Percentiles rank a stretch among this genome's conserved stretches.
These are phyloP conservation scores for Trichophaea hybrida DNA, from an alignment of 2,329 filamentous ascomycete genomes.

Conservation along the genomic window DNA sequence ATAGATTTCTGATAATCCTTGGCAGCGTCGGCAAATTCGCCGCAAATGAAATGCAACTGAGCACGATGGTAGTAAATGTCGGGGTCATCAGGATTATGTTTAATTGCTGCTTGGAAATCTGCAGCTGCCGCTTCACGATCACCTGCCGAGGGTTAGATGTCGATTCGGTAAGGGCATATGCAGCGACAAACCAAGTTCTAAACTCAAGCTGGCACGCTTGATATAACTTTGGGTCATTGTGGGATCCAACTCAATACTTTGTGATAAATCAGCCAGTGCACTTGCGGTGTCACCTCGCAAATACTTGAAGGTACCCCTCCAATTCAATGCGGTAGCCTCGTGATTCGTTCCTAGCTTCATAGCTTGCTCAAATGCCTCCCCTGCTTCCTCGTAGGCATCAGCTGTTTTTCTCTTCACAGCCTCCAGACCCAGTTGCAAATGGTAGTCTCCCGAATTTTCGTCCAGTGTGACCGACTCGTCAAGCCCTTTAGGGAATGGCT, in stretches of 20 bases:
- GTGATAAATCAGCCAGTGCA: slow-evolving; percentile 73
- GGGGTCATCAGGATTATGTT: slow-evolving; percentile 74
- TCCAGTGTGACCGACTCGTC: slow-evolving; percentile 66
- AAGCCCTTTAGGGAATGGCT: slow-evolving; percentile 63
- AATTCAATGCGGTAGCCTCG: slow-evolving; percentile 87
- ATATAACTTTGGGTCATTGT: slow-evolving; percentile 91
- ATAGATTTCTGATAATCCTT: slow-evolving; percentile 99
- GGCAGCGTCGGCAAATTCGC: slow-evolving; percentile 80
- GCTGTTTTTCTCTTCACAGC: slow-evolving; percentile 74
- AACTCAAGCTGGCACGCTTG: slow-evolving; percentile 94
- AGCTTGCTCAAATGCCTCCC: slow-evolving; percentile 72
- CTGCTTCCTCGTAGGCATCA: slow-evolving; percentile 82
- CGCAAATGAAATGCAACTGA: slow-evolving; percentile 94
- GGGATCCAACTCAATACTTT: slow-evolving; percentile 81
- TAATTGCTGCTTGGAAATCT: slow-evolving; percentile 68
- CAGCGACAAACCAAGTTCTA: slow-evolving; percentile 60
- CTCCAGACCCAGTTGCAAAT: slow-evolving; percentile 69
- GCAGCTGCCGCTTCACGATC: slow-evolving; percentile 72
- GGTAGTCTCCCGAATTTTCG: slow-evolving; percentile 66
- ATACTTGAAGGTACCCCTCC: slow-evolving; percentile 91
- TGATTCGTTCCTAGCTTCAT: slow-evolving; percentile 67
- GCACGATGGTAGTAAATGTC: slow-evolving; percentile 99
- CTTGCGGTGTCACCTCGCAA: slow-evolving; percentile 74
- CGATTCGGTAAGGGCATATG: neutral
- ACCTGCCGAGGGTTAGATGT: slow-evolving; percentile 38